Conservation (phyloP, 768 basidiomycete species). For the Agrocybe chaxingu region DNA sequence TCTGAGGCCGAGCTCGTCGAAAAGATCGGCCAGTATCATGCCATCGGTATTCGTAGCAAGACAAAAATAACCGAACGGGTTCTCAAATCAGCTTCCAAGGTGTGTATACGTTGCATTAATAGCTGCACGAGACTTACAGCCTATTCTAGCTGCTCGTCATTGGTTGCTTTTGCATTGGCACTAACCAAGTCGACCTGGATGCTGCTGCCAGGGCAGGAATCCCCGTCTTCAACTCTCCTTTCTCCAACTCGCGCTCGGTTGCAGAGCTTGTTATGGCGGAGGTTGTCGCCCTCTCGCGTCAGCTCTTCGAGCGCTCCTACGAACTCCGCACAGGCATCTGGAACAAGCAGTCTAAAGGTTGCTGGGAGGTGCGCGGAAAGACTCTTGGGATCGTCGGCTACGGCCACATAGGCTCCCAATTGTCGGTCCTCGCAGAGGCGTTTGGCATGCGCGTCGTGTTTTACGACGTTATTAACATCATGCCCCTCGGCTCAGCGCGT, state of each 20-base stretch:
- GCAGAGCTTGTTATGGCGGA: slow-evolving; percentile 97
- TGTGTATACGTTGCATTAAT: slow-evolving; percentile 26
- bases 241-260: slow-evolving; percentile 98
- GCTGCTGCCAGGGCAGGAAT: slow-evolving; percentile 86
- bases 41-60: slow-evolving; percentile 95
- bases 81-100: slow-evolving; percentile 84
- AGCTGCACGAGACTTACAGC: not conserved
- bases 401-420: slow-evolving; percentile 96
- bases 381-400: slow-evolving; percentile 97
- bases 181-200: slow-evolving; percentile 92
- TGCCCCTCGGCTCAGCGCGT: slow-evolving; percentile 93
- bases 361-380: slow-evolving; percentile 98
- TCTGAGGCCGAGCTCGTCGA: slow-evolving; percentile 91
- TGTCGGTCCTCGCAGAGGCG: slow-evolving; percentile 94
- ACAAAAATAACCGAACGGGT: slow-evolving; percentile 93
- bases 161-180: slow-evolving; percentile 99
- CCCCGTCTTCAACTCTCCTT: slow-evolving; percentile 98
- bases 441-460: slow-evolving; percentile 96
- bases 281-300: slow-evolving; percentile 90
- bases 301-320: slow-evolving; percentile 82
- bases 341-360: slow-evolving; percentile 99
- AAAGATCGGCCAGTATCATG: slow-evolving; percentile 83
- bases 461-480: slow-evolving; percentile 93
- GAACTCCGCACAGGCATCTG: slow-evolving; percentile 90
- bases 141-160: slow-evolving; percentile 79